Evolutionary conservation across 192 early-diverging fungal species (phyloP), one percentile per base, ranked within the genome.

Genomic region (Rhizoclosmatium sp.): DNA sequence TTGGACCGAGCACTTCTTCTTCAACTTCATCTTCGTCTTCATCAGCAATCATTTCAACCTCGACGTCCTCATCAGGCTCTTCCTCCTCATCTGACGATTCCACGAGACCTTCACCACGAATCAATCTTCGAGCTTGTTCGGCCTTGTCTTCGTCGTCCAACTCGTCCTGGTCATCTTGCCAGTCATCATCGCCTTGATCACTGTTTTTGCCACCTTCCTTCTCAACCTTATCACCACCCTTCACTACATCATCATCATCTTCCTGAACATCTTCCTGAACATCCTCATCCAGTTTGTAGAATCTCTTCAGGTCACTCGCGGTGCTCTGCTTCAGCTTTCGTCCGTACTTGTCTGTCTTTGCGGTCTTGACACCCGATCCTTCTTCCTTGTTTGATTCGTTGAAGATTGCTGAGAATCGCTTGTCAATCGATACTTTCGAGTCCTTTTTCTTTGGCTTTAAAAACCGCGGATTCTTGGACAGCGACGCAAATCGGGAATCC

Each of bases 401-500:
- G 74, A 98, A 87, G 92, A 99, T 94, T 23, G 87, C 82, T 9
- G 88, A 77, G 82, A 99, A 99, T 56, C 97, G 93, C 75, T 91
- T 87, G 88, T 99, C 97, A 44, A 99, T 89, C 12, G 89, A 89
- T 66, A 99, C 89, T 81, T 99, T 98, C 60, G 82, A 84, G 62
- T 92, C 91, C 75, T 90, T 91, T 84, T 95, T 95, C 71, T 92
- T 92, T 39, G 96, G 90, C 75, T 90, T 84, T 69, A 84, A 77
- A 80, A 93, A 93, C 41, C 95, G 91, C 64, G 96, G 95, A 82
- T 99, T 75, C 44, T 64, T 46, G 42, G 59, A 19, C 7, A 75
- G 72, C 60, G 72, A 75, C 19, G 72, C 39, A 44, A 75, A 75
- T 5, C 72, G 72, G 4, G 69, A 3, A 41, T 71, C 66, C 10